Evolutionary conservation across 2,329 filamentous ascomycete species (phyloP), one percentile per base, ranked within the genome.

Genomic region (Cyphellophora attinorum): DNA sequence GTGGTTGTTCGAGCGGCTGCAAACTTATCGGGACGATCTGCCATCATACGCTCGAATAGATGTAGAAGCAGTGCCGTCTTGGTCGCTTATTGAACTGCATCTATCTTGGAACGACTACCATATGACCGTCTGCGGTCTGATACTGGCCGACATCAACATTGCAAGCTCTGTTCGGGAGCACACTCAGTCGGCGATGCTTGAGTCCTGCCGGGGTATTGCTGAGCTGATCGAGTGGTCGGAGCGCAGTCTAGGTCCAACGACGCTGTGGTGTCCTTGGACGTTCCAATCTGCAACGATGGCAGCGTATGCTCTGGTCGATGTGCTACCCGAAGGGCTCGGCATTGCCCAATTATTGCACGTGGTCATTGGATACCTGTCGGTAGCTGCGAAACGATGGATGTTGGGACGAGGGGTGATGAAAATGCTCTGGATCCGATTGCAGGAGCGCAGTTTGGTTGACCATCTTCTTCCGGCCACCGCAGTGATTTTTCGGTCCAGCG

Each of bases 241-340:
- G n/a, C 21, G 21, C n/a, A 25, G 8, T n/a, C 21, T 25, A n/a
- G 21, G 21, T n/a, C n/a, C n/a, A n/a, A 25, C 21, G n/a, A 8
- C 21, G 21, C 8, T n/a, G 8, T 25, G 21, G 21, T 25, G 21
- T 25, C 8, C n/a, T n/a, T 25, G 21, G 21, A n/a, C 8, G n/a
- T 25, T 25, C 21, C 21, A 25, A n/a, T n/a, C 21, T 25, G 21
- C 21, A n/a, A 18, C 29, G 12, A 31, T 10, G 29, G 13, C 29
- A 6, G 29, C 29, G 6, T 31, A 31, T 18, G 12, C 29, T n/a
- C 29, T 31, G 6, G n/a, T 31, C 11, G 29, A 31, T 5, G n/a
- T 31, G 13, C 16, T 31, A 16, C 12, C 13, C 13, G 29, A 31
- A 16, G n/a, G n/a, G n/a, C 12, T 17, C 6, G 6, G 5, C n/a